Evolutionary conservation across 305 asterid genomes (phyloP).

Genomic region (Nicotiana rustica): DNA sequence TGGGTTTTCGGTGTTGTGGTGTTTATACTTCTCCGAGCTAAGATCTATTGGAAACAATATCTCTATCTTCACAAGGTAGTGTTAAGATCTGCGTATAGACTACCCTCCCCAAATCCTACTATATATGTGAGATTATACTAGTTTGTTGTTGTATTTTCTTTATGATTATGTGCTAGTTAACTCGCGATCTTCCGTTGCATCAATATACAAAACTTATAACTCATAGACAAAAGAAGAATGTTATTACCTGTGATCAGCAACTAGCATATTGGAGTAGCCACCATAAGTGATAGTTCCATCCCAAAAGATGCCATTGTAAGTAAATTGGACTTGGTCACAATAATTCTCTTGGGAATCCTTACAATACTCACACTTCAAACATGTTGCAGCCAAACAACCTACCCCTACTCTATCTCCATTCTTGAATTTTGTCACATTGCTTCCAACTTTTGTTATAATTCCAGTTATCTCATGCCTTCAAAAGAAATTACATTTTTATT

Average conservation of each 20-base stretch:
- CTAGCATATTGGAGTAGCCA: constrained; percentile 77
- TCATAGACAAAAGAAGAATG: too few relatives aligned
- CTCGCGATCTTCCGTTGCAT: too few relatives aligned
- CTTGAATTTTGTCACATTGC: constrained; percentile 69
- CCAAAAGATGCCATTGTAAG: constrained; percentile 84
- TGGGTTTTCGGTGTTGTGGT: too few relatives aligned
- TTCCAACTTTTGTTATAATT: constrained; percentile 71
- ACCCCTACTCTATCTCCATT: constrained; percentile 80
- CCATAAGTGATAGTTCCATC: constrained; percentile 91
- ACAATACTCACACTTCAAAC: constrained; percentile 74
- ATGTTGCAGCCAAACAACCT: constrained; percentile 82
- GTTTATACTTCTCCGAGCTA: too few relatives aligned
- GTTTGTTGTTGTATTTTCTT: too few relatives aligned
- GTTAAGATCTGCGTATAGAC: too few relatives aligned
- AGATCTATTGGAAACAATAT: too few relatives aligned
- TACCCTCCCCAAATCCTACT: too few relatives aligned
- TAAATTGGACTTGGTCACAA: constrained; percentile 71
- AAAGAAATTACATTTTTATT: neutral
- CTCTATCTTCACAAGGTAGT: too few relatives aligned
- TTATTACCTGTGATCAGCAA: constrained; percentile 51
- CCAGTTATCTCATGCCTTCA: constrained; percentile 86
- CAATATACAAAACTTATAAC: too few relatives aligned
- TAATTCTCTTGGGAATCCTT: constrained; percentile 69
- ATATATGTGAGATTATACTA: too few relatives aligned
- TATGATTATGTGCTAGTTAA: too few relatives aligned